These are phyloP conservation scores for Stylosanthes scabra DNA, from an alignment of 331 rosid species.

Conservation along the genomic window DNA sequence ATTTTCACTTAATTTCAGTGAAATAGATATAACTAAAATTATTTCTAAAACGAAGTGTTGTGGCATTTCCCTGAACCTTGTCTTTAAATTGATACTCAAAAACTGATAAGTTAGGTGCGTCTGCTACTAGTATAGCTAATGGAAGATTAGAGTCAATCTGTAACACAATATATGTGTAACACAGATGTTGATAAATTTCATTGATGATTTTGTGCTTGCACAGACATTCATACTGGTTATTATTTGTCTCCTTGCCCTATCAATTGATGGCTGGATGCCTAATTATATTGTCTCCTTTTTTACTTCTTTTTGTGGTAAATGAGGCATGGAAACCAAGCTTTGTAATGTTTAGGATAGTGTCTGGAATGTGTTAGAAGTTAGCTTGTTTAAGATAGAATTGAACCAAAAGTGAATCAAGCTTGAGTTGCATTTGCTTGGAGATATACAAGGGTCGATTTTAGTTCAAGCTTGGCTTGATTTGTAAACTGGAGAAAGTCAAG, in stretches of 20 bases:
- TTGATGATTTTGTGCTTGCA: constrained; percentile 1
- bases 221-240: background rate
- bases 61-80: background rate
- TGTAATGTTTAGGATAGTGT: constrained; percentile 13
- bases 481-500: background rate
- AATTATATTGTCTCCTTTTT: background rate
- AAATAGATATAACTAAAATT: constrained; percentile 10
- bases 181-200: background rate
- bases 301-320: background rate
- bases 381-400: background rate
- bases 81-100: background rate
- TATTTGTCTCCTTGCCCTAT: background rate
- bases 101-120: background rate
- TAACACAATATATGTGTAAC: background rate
- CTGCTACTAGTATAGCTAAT: background rate
- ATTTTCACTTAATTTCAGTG: constrained; percentile 24
- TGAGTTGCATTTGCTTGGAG: background rate
- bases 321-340: constrained; percentile 4
- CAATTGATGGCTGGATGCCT: background rate
- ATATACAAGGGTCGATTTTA: background rate
- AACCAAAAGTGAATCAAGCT: constrained; percentile 7
- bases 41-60: constrained; percentile 1
- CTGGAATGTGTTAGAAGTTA: background rate
- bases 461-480: constrained; percentile 15
- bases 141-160: background rate